A percentile compares a stretch with the other conserved stretches of the same genome.
phyloP scores from a whole-genome alignment of 345 rosid genomes.

The Salix exigua region DNA sequence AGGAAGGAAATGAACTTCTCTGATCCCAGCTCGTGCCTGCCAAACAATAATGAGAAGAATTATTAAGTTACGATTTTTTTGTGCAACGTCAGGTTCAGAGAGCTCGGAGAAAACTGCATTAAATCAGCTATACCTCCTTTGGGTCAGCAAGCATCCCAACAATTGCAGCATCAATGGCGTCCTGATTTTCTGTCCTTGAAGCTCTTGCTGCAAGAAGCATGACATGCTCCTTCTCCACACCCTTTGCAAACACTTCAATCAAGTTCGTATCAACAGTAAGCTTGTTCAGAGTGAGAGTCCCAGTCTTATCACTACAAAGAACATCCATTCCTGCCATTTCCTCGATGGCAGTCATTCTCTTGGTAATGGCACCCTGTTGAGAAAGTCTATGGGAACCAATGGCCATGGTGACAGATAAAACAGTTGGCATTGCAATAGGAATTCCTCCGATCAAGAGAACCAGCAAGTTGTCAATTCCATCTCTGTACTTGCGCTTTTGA shows the following conservation, averaged over 20 bases:
- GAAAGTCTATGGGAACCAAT: conserved; percentile 88
- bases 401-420: conserved; percentile 94
- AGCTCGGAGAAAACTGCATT: background rate
- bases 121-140: conserved; percentile 55
- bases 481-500: conserved; percentile 65
- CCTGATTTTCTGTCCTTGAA: conserved; percentile 83
- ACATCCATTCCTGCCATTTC: conserved; percentile 99
- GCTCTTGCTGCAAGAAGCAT: conserved; percentile 86
- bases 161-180: conserved; percentile 85
- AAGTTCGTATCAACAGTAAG: conserved; percentile 69
- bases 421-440: conserved; percentile 94
- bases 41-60: conserved; percentile 1
- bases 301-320: conserved; percentile 89
- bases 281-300: conserved; percentile 80
- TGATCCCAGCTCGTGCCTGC: conserved; percentile 76
- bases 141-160: conserved; percentile 97
- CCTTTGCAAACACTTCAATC: conserved; percentile 70
- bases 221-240: conserved; percentile 65
- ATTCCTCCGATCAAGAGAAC: conserved; percentile 93
- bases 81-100: conserved; percentile 5
- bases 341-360: conserved; percentile 95
- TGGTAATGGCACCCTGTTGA: conserved; percentile 82
- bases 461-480: conserved; percentile 77
- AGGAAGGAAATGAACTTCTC: conserved; percentile 80
- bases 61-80: background rate